Evolutionary conservation across 768 basidiomycete genomes (phyloP).

Genomic region (Udeniomyces megalosporus): DNA sequence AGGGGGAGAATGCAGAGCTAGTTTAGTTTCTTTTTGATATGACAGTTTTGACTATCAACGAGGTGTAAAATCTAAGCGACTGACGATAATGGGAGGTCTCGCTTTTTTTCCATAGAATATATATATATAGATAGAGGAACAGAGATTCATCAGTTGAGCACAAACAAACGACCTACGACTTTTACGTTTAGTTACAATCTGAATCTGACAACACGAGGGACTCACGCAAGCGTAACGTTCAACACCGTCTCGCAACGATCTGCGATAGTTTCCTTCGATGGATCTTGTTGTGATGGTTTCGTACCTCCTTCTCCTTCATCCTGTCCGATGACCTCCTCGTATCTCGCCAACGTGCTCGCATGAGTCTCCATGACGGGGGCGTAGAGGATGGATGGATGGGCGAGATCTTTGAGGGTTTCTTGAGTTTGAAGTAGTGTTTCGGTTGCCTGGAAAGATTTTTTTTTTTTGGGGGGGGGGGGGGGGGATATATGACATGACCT

Average conservation of each 20-base stretch:
- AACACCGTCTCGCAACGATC: slow-evolving; percentile 72
- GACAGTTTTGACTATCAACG: too few relatives aligned
- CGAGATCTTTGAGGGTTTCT: slow-evolving; percentile 55
- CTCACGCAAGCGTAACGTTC: slow-evolving; percentile 55
- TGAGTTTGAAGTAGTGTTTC: slow-evolving; percentile 56
- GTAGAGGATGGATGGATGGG: slow-evolving; percentile 58
- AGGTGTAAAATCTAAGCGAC: too few relatives aligned
- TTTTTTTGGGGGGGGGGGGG: too few relatives aligned
- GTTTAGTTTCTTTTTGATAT: too few relatives aligned
- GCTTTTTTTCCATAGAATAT: not conserved
- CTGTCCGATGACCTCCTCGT: slow-evolving; percentile 38
- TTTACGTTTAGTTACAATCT: not conserved
- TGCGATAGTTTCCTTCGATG: slow-evolving; percentile 29
- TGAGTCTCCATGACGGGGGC: slow-evolving; percentile 62
- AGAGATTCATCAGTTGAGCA: too few relatives aligned
- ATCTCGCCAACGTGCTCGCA: slow-evolving; percentile 48
- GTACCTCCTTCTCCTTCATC: slow-evolving; percentile 29
- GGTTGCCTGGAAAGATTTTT: slow-evolving; percentile 52
- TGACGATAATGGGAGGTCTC: slow-evolving; percentile 1
- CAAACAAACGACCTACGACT: too few relatives aligned
- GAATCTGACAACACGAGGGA: slow-evolving; percentile 43
- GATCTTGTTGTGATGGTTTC: not conserved
- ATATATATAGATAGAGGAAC: too few relatives aligned
- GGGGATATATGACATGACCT: slow-evolving; percentile 39
- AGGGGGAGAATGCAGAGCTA: not conserved